phyloP scores from a whole-genome alignment of 352 stramenopile genomes.

The Globisporangium polare region DNA sequence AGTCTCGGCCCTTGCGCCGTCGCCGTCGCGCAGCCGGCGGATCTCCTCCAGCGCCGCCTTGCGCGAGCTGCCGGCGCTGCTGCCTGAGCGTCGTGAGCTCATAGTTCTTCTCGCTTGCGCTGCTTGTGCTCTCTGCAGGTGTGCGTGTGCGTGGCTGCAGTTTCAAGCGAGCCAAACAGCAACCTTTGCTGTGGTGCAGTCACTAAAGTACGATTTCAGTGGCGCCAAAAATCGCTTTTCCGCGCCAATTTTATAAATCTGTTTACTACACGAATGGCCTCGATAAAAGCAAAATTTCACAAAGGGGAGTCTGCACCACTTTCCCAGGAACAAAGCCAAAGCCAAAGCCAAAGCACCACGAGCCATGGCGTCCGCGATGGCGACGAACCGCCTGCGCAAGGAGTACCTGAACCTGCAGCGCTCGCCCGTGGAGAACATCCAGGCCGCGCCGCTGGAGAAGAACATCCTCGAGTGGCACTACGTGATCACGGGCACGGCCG shows the following conservation, averaged over 20 bases:
- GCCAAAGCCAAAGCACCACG: too few relatives aligned
- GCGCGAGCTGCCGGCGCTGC: conserved; percentile 30
- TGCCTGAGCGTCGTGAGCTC: conserved; percentile 53
- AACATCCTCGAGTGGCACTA: conserved; percentile 97
- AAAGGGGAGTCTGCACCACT: too few relatives aligned
- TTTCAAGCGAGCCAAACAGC: background rate
- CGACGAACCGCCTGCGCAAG: conserved; percentile 87
- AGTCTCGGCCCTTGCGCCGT: background rate
- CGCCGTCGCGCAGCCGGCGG: conserved; percentile 57
- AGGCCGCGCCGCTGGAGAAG: conserved; percentile 79
- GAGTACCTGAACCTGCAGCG: conserved; percentile 88
- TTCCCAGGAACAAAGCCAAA: too few relatives aligned
- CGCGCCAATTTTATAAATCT: background rate
- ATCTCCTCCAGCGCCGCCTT: conserved; percentile 74
- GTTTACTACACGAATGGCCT: too few relatives aligned
- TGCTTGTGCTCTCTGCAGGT: background rate
- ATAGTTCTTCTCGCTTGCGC: conserved; percentile 20
- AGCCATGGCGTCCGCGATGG: conserved; percentile 69
- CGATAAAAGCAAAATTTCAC: too few relatives aligned
- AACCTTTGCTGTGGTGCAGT: background rate
- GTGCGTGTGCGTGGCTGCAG: background rate
- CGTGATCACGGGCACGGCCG: conserved; percentile 74
- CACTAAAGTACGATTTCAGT: background rate
- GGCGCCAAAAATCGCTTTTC: background rate
- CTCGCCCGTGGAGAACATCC: conserved; percentile 87